These are phyloP conservation scores for Phylloporus sp. DNA, from an alignment of 1,284 basidiomycete genomes.

Conservation along the genomic window DNA sequence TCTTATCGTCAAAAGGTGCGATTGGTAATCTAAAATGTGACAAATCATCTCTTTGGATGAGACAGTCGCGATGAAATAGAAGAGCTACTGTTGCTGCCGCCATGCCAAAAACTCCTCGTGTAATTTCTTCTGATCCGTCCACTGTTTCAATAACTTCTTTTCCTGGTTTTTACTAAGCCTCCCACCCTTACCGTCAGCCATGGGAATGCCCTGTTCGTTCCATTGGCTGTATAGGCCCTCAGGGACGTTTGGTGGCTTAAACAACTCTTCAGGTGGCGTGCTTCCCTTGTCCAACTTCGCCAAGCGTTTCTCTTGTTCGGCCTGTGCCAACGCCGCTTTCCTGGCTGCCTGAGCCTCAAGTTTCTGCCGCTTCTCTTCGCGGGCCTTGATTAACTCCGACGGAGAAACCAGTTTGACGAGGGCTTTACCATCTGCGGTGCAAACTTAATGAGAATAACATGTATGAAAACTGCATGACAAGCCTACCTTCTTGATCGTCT, in stretches of 20 bases:
- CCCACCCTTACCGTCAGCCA: constrained; percentile 82
- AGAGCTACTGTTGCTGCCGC: constrained; percentile 45
- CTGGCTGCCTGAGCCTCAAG: constrained; percentile 80
- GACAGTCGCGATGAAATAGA: background rate
- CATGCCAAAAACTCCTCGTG: constrained; percentile 78
- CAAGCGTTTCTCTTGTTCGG: constrained; percentile 78
- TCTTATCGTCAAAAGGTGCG: constrained; percentile 59
- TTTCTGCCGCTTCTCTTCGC: constrained; percentile 88
- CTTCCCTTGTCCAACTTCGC: constrained; percentile 88
- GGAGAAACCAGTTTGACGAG: constrained; percentile 93
- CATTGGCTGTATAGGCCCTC: constrained; percentile 77
- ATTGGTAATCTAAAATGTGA: constrained; percentile 48
- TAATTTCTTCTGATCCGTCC: constrained; percentile 75
- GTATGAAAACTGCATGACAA: constrained; percentile 10
- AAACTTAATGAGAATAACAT: background rate
- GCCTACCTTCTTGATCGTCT: constrained; percentile 97
- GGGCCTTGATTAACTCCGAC: constrained; percentile 78
- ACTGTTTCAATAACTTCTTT: constrained; percentile 87
- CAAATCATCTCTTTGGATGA: constrained; percentile 1
- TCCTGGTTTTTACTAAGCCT: constrained; percentile 83
- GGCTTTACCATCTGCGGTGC: constrained; percentile 80
- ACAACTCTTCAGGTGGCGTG: constrained; percentile 77
- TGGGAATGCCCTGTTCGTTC: constrained; percentile 86
- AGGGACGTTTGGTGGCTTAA: constrained; percentile 79
- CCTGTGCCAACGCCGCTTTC: constrained; percentile 76